Evolutionary conservation across 2,329 filamentous ascomycete species (phyloP).

Genomic region (Fusarium gaditjirri): DNA sequence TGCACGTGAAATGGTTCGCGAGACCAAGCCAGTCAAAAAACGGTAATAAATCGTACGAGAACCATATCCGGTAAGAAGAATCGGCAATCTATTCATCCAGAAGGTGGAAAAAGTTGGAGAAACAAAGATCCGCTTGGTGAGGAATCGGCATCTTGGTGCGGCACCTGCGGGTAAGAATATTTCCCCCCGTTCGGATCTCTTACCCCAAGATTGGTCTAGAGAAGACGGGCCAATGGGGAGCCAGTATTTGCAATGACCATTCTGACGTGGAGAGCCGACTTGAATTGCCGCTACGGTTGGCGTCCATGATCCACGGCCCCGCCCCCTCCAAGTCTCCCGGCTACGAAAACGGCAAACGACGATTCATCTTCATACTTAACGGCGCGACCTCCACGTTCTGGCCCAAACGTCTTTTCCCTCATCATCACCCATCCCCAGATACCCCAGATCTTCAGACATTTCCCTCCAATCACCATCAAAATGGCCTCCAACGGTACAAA

Average conservation of each 20-base stretch:
- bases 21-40: not conserved
- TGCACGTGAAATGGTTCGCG: not conserved
- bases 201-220: constrained; percentile 12
- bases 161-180: constrained; percentile 33
- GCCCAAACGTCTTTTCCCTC: not conserved
- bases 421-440: not conserved
- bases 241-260: constrained; percentile 23
- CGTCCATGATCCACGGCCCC: constrained; percentile 27
- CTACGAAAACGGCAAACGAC: constrained; percentile 32
- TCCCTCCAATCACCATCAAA: not conserved
- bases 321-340: constrained; percentile 32
- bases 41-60: constrained; percentile 22
- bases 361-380: constrained; percentile 13
- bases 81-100: constrained; percentile 31
- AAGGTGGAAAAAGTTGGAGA: constrained; percentile 12
- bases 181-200: constrained; percentile 13
- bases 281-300: constrained; percentile 33
- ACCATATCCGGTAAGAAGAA: constrained; percentile 4
- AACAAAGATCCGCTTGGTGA: constrained; percentile 27
- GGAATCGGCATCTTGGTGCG: constrained; percentile 19
- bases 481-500: constrained; percentile 38
- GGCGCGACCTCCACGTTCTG: not conserved
- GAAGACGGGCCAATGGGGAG: not conserved
- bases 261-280: constrained; percentile 32
- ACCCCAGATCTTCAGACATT: not conserved